Percentiles rank a stretch among this genome's conserved stretches.
These are phyloP conservation scores for Cyclotella kingstonii DNA, from an alignment of 108 stramenopile genomes.

Conservation along the genomic window DNA sequence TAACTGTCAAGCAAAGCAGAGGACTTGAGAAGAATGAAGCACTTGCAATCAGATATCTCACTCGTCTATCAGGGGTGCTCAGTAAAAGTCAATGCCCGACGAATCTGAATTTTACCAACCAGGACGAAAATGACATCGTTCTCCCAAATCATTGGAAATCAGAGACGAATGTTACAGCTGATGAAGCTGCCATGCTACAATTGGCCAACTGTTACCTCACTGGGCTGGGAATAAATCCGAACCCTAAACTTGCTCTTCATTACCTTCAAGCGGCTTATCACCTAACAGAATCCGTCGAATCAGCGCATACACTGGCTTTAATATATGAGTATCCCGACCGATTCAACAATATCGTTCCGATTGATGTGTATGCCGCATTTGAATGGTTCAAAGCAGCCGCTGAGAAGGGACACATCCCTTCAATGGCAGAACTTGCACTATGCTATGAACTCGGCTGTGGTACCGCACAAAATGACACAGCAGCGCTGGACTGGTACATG, in stretches of 20 bases:
- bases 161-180: slow-evolving; percentile 1
- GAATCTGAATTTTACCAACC: background rate
- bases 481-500: slow-evolving; percentile 85
- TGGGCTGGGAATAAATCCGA: slow-evolving; percentile 51
- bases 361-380: slow-evolving; percentile 79
- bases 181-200: slow-evolving; percentile 57
- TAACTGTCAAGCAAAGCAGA: background rate
- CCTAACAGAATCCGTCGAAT: slow-evolving; percentile 54
- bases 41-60: slow-evolving; percentile 57
- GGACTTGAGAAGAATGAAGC: slow-evolving; percentile 59
- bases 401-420: slow-evolving; percentile 63
- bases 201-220: slow-evolving; percentile 63
- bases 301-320: slow-evolving; percentile 73
- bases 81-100: slow-evolving; percentile 30
- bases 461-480: slow-evolving; percentile 69
- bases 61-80: slow-evolving; percentile 47
- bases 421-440: slow-evolving; percentile 83
- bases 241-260: slow-evolving; percentile 46
- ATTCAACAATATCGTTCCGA: slow-evolving; percentile 47
- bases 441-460: slow-evolving; percentile 87
- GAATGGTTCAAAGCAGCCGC: slow-evolving; percentile 83
- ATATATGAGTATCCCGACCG: slow-evolving; percentile 76
- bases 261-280: slow-evolving; percentile 76
- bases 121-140: slow-evolving; percentile 6
- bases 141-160: slow-evolving; percentile 14